Evolutionary conservation across 2,329 filamentous ascomycete species (phyloP).

Genomic region (Botryotinia convoluta): DNA sequence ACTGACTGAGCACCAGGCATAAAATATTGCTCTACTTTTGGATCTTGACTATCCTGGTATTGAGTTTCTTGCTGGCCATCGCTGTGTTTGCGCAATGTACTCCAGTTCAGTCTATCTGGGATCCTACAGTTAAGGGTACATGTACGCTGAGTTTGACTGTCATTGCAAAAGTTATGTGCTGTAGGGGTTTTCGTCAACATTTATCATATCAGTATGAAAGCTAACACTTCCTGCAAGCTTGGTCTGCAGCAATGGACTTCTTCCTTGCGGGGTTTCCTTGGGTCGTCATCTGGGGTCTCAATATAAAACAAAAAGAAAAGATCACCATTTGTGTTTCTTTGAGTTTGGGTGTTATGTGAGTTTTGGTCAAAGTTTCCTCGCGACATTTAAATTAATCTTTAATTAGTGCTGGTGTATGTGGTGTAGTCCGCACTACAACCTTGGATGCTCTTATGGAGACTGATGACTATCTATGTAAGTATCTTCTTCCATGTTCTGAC

Average conservation of each 20-base stretch:
- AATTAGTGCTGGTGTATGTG: not conserved
- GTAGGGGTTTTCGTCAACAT: not conserved
- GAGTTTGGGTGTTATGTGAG: conserved; percentile 11
- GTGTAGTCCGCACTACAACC: not conserved
- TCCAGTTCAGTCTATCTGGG: conserved; percentile 8
- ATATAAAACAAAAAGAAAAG: conserved; percentile 17
- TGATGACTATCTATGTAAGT: conserved; percentile 12
- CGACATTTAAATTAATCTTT: not conserved
- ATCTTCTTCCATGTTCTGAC: not conserved
- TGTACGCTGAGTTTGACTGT: conserved; percentile 4
- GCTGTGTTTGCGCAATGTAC: conserved; percentile 6
- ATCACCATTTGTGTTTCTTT: conserved; percentile 8
- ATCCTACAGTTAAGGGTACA: not conserved
- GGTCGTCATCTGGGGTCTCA: not conserved
- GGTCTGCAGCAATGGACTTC: conserved; percentile 10
- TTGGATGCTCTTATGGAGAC: conserved; percentile 1
- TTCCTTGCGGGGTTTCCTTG: conserved; percentile 12
- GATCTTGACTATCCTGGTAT: not conserved
- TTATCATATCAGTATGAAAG: no score
- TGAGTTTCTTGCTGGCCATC: conserved; percentile 1
- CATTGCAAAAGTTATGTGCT: conserved; percentile 14
- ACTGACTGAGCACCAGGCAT: not conserved
- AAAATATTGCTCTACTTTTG: conserved; percentile 10
- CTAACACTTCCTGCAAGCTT: not conserved
- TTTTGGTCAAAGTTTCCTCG: not conserved